A percentile compares a stretch with the other conserved stretches of the same genome.
These are phyloP conservation scores for Stagonosporopsis cucurbitacearum DNA, from an alignment of 2,329 filamentous ascomycete species.

Conservation along the genomic window DNA sequence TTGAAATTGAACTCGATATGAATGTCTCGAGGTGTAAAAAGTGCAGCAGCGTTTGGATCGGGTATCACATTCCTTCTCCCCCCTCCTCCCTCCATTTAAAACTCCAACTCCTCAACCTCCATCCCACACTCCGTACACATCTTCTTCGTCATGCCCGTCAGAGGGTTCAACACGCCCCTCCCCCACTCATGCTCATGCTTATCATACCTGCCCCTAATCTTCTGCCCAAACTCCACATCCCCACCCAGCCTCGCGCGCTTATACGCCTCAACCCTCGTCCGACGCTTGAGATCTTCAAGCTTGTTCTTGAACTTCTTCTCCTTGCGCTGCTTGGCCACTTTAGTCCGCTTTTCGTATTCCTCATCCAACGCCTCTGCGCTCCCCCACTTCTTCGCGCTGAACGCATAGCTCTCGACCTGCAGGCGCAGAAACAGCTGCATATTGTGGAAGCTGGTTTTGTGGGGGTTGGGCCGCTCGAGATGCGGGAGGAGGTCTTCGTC, in stretches of 20 bases:
- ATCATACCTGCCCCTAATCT: conserved; percentile 65
- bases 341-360: conserved; percentile 81
- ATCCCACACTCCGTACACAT: conserved; percentile 71
- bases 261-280: conserved; percentile 90
- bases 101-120: conserved; percentile 71
- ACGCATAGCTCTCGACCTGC: conserved; percentile 93
- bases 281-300: conserved; percentile 87
- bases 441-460: conserved; percentile 95
- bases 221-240: conserved; percentile 72
- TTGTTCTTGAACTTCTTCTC: conserved; percentile 92
- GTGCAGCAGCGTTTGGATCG: background rate
- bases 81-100: conserved; percentile 45
- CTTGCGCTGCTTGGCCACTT: conserved; percentile 82
- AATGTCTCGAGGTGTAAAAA: no score
- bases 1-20: no score
- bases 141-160: conserved; percentile 79
- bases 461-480: conserved; percentile 87
- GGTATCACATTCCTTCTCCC: background rate
- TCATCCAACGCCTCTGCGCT: conserved; percentile 82
- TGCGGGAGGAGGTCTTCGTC: conserved; percentile 87
- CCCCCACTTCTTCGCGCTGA: conserved; percentile 85
- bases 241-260: conserved; percentile 59
- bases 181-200: conserved; percentile 92
- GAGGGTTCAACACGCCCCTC: conserved; percentile 62
- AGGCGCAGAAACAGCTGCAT: conserved; percentile 97